A percentile compares a stretch with the other conserved stretches of the same genome.
Evolutionary conservation across 768 basidiomycete species (phyloP).

Genomic region (Lepiota subincarnata): DNA sequence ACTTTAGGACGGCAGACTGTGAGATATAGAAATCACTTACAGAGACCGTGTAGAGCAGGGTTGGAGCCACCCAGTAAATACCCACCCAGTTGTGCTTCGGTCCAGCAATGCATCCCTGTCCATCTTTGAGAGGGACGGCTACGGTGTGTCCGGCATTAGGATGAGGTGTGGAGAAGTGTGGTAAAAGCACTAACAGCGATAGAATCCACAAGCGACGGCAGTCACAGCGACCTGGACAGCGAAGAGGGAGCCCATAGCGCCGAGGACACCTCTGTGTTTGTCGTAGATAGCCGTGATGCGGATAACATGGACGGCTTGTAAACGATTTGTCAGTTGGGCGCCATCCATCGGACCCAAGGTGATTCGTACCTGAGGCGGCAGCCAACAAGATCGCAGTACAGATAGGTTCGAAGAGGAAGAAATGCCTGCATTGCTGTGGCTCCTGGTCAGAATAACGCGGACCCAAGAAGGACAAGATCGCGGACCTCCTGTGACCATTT

Average conservation of each 20-base stretch:
- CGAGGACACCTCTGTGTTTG: conserved; percentile 51
- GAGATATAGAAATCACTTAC: conserved; percentile 34
- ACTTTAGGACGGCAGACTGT: neutral
- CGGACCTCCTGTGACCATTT: conserved; percentile 53
- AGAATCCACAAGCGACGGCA: conserved; percentile 75
- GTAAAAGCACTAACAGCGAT: conserved; percentile 47
- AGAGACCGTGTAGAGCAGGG: conserved; percentile 66
- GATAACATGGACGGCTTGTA: conserved; percentile 62
- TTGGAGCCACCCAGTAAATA: conserved; percentile 80
- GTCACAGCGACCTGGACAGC: conserved; percentile 69
- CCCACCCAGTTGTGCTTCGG: conserved; percentile 80
- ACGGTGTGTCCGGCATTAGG: conserved; percentile 8
- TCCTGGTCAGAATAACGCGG: conserved; percentile 27
- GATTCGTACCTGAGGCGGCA: conserved; percentile 51
- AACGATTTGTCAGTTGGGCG: conserved; percentile 5
- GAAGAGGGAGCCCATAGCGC: conserved; percentile 53
- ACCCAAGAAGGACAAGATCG: conserved; percentile 8
- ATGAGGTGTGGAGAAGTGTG: conserved; percentile 1
- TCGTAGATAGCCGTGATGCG: conserved; percentile 79
- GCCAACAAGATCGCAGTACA: conserved; percentile 78
- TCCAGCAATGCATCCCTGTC: conserved; percentile 85
- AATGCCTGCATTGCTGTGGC: conserved; percentile 45
- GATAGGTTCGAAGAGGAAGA: conserved; percentile 86
- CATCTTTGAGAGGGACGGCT: conserved; percentile 67
- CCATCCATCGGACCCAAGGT: neutral